Evolutionary conservation across 345 rosid genomes (phyloP).

Genomic region (Zanthoxylum bungeanum): DNA sequence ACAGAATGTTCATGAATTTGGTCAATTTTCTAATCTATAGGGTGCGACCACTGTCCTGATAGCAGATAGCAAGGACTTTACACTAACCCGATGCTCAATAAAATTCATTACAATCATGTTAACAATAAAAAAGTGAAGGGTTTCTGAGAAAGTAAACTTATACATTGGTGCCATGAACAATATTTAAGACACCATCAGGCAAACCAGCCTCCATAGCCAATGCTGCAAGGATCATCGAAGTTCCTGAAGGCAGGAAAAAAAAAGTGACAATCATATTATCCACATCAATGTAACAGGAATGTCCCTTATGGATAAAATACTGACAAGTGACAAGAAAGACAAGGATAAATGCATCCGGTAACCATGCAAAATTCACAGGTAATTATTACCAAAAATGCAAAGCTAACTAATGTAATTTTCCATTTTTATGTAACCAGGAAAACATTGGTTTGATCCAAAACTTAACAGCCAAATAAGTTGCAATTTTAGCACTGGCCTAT

Average conservation of each 20-base stretch:
- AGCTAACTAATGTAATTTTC: not conserved
- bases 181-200: conserved; percentile 41
- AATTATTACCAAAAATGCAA: not conserved
- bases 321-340: not conserved
- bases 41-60: not conserved
- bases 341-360: not conserved
- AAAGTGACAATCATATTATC: not conserved
- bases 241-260: conserved; percentile 26
- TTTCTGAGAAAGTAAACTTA: conserved; percentile 10
- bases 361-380: not conserved
- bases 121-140: conserved; percentile 2
- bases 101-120: not conserved
- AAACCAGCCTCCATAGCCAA: conserved; percentile 41
- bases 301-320: not conserved
- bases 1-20: not conserved
- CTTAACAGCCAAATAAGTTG: not conserved
- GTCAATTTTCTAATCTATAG: not conserved
- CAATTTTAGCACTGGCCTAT: not conserved
- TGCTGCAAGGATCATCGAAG: conserved; percentile 35
- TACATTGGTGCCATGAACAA: conserved; percentile 43
- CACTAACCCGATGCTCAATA: not conserved
- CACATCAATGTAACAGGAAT: not conserved
- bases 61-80: not conserved
- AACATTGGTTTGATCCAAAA: conserved; percentile 6
- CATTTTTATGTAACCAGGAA: not conserved